These are phyloP conservation scores for Fusarium sp. DNA, from an alignment of 2,329 filamentous ascomycete genomes.

Conservation along the genomic window DNA sequence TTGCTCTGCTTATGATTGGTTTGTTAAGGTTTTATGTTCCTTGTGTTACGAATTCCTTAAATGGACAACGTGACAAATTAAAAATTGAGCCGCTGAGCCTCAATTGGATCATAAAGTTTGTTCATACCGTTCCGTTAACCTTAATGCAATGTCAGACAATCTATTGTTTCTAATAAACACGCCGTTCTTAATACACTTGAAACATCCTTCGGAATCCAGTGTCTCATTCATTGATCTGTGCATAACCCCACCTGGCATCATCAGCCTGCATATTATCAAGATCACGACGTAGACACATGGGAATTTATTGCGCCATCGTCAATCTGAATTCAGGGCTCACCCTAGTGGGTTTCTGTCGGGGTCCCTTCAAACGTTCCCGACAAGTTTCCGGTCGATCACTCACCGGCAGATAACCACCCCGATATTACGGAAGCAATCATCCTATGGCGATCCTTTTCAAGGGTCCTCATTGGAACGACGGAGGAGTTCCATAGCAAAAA, in stretches of 20 bases:
- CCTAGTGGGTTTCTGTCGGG: not conserved
- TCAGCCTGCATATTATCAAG: not conserved
- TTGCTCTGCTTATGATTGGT: rapidly evolving
- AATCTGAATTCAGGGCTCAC: not conserved
- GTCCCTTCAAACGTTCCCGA: not conserved
- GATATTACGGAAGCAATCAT: not conserved
- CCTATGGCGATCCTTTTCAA: not conserved
- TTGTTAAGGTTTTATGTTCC: too few species aligned
- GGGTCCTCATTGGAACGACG: not conserved
- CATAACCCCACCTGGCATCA: not conserved
- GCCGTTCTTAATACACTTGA: not conserved
- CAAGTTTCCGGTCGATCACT: not conserved
- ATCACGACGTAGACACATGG: too few species aligned
- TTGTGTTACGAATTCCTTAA: too few species aligned
- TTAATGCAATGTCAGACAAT: rapidly evolving
- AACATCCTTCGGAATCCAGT: not conserved
- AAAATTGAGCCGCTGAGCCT: too few species aligned
- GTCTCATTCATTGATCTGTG: not conserved
- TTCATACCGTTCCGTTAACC: not conserved
- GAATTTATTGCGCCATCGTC: not conserved
- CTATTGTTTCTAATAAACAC: not conserved
- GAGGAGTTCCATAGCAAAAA: not conserved
- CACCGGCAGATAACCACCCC: too few species aligned
- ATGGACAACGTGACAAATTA: too few species aligned
- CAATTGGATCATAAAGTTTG: too few species aligned